phyloP scores from a whole-genome alignment of 192 early-diverging fungal genomes.

The Piromyces finnis region DNA sequence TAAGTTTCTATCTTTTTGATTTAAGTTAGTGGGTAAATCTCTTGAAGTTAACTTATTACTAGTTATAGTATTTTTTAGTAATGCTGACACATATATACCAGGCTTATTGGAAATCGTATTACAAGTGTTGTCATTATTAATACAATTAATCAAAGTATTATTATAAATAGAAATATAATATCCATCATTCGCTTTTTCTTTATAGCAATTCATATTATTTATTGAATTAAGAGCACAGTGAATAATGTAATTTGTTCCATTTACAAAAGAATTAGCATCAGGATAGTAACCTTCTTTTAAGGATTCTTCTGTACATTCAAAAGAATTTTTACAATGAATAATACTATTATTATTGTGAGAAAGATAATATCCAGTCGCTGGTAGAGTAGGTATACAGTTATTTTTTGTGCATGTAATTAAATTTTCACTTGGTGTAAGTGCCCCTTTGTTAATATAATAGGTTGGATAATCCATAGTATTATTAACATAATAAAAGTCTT shows the following conservation, averaged over 20 bases:
- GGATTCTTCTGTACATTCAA: not conserved
- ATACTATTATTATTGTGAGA: not conserved
- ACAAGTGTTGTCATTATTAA: not conserved
- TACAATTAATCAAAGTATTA: not conserved
- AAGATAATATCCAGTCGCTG: not conserved
- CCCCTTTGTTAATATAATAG: not conserved
- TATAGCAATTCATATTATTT: not conserved
- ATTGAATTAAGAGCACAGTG: not conserved
- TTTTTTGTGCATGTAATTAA: not conserved
- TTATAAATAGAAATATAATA: not conserved
- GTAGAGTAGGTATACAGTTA: not conserved
- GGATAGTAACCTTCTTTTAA: not conserved
- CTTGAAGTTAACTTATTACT: no score
- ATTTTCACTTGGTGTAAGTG: not conserved
- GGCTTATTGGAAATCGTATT: not conserved
- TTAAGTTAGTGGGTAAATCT: not conserved
- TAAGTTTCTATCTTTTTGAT: not conserved
- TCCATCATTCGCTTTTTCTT: not conserved
- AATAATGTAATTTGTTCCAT: not conserved
- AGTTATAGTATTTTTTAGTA: not conserved
- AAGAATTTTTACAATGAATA: not conserved
- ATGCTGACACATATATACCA: not conserved
- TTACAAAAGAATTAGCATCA: not conserved
- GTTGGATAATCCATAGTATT: not conserved
- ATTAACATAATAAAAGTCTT: not conserved